Conservation (phyloP, 2,329 filamentous ascomycete species). For the Epichloe gansuensis region DNA sequence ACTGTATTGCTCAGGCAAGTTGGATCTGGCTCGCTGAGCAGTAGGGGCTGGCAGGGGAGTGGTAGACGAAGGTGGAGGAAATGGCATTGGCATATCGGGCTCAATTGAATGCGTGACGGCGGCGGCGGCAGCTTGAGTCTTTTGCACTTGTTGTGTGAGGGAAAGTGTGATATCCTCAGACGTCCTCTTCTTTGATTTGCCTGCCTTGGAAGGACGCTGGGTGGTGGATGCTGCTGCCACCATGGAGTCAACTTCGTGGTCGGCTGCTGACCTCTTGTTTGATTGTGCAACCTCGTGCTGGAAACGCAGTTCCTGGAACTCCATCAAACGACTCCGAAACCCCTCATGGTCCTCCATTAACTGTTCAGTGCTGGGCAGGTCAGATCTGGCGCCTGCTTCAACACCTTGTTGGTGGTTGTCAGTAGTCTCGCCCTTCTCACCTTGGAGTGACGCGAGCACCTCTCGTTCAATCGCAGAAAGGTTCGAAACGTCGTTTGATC, state of each 20-base stretch:
- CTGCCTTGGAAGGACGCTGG: slow-evolving; percentile 6
- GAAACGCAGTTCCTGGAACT: slow-evolving; percentile 71
- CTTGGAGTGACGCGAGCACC: slow-evolving; percentile 30
- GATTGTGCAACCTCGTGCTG: slow-evolving; percentile 49
- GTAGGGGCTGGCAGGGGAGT: slow-evolving; percentile 81
- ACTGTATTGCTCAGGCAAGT: slow-evolving; percentile 62
- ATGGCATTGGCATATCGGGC: slow-evolving; percentile 61
- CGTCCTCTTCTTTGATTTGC: slow-evolving; percentile 20
- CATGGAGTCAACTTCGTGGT: neutral
- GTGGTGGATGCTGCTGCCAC: slow-evolving; percentile 1
- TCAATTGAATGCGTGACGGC: slow-evolving; percentile 34
- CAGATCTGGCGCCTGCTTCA: slow-evolving; percentile 26
- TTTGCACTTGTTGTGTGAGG: slow-evolving; percentile 73
- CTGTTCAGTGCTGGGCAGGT: slow-evolving; percentile 37
- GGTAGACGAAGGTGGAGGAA: slow-evolving; percentile 57
- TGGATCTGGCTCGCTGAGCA: slow-evolving; percentile 71
- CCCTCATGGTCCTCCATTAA: slow-evolving; percentile 43
- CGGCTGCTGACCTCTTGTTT: slow-evolving; percentile 8
- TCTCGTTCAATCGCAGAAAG: slow-evolving; percentile 43
- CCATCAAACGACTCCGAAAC: slow-evolving; percentile 59
- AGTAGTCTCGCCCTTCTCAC: neutral
- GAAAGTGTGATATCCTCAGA: slow-evolving; percentile 38
- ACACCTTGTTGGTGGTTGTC: slow-evolving; percentile 11
- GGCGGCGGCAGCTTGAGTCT: slow-evolving; percentile 44
- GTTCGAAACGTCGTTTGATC: slow-evolving; percentile 63